Base-by-base conservation (phyloP, 2,329 filamentous ascomycete species). In the Alternaria postmessia region DNA sequence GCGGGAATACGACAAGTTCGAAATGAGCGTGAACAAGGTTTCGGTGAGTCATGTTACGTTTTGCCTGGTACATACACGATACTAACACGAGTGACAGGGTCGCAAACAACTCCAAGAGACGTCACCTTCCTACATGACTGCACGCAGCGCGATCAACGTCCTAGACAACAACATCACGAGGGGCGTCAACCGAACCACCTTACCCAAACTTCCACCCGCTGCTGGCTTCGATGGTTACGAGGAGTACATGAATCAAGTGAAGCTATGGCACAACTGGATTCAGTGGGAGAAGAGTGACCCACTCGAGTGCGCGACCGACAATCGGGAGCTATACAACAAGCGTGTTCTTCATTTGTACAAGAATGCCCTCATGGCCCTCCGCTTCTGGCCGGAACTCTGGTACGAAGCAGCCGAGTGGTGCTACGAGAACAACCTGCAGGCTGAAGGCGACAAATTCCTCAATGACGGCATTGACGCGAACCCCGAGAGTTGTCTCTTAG, bases 1-100 rank as follows among this genome's bases (percentile, higher is more conserved):
- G 96, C 97, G 96, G 77, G 94, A 99, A 74, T 99, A 99, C 74
- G 94, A 98, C 76, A 89, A 92, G 68, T 99, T 99, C 74, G 95
- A 99, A 80, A 93, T 95, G 87, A 88, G 90, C 6, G 80, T 97
- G 59, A 97, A 97, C 82, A 98, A 97, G 79, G 87, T 93, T 67
- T 96, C 93, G 42, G 92, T 94, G 84, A 75, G 86, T 81, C 38
- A 38, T 36, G 30, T 38, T n/a, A 22, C 20, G 8, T 16, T 24
- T 14, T 3, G 20, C 9, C 39, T 30, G 14, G 16, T 26, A 20
- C 9, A 47, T 41, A 9, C 18, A 49, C 16, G 5, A 44, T 20
- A 48, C 70, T 78, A 63, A 76, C 53, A 61, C 34, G n/a, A 52
- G 22, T 30, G 7, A 44, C 63, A 94, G 91, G 95, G 93, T 42